Base-by-base conservation (phyloP, 257 asterid genomes). In the Catharanthus roseus region DNA sequence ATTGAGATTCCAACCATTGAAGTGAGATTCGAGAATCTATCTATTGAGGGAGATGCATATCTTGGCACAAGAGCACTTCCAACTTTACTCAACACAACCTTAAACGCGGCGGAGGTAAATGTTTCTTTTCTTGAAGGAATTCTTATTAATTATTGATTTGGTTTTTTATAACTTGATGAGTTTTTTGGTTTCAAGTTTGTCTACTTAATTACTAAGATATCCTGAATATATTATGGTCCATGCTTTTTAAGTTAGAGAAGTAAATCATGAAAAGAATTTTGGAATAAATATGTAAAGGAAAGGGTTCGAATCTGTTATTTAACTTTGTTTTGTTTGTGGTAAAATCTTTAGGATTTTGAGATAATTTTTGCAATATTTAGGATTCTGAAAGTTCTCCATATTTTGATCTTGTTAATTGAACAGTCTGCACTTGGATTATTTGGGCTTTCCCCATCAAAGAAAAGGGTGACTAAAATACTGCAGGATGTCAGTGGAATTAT, bases 21-120 rank as follows among this genome's bases (percentile, higher is more conserved):
- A 76, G 96, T 89, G 72, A 84, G 97, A 71, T 91, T 72, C 38
- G 74, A 91, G 86, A 80, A 88, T 79, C 31, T 91, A 28, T 78
- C 83, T 36, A 69, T 91, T 29, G 88, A 87, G 75, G 97, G 97
- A 73, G 95, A 91, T 75, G 93, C 95, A 50, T 84, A 79, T 81
- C 82, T 85, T 45, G 97, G 97, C 44, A 75, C 82, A 45, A 85
- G 97, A 75, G 97, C 97, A 38, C 87, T 91, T 54, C 96, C 96
- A 33, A 91, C 97, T 70, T 81, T 91, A 67, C 76, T 85, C 67
- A 89, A 91, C 77, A 85, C 96, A 26, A 87, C 92, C n/a, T 55
- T 91, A 71, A 91, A 89, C 56, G 69, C 86, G 28, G 11, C 87
- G 24, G 96, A 91, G 95, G 97, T 91, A 72, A 56, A 39, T 42